These are phyloP conservation scores for Andrographis paniculata DNA, from an alignment of 305 asterid species.

Conservation along the genomic window DNA sequence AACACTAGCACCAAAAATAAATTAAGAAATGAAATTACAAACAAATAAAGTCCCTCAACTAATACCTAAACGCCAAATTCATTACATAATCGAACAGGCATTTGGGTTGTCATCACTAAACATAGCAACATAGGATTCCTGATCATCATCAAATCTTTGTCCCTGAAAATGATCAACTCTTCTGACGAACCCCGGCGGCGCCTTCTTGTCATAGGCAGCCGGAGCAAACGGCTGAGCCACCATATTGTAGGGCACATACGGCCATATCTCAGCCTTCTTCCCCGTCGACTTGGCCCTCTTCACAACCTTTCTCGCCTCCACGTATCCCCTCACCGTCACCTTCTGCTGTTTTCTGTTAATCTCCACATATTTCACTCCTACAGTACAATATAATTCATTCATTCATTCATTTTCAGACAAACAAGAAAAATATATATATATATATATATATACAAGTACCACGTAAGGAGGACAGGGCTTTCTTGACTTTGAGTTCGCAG, in stretches of 20 bases:
- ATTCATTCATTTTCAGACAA: background rate
- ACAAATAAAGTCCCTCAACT: background rate
- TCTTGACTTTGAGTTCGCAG: conserved; percentile 81
- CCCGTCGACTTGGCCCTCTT: conserved; percentile 76
- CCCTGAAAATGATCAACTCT: conserved; percentile 29
- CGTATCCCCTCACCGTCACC: conserved; percentile 62
- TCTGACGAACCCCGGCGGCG: conserved; percentile 77
- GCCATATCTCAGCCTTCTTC: conserved; percentile 84
- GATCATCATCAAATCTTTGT: conserved; percentile 23
- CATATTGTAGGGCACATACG: conserved; percentile 66
- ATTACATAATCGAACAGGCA: conserved; percentile 56
- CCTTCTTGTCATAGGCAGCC: conserved; percentile 69
- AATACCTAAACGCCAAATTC: no score
- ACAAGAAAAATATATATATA: background rate
- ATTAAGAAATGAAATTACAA: no score
- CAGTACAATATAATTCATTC: no score
- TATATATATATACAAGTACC: conserved; percentile 25
- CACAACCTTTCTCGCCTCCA: conserved; percentile 62
- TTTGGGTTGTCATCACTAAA: conserved; percentile 73
- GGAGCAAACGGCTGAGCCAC: conserved; percentile 82
- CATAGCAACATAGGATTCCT: conserved; percentile 48
- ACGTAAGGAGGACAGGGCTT: conserved; percentile 50
- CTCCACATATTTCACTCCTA: conserved; percentile 74
- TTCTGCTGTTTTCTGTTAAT: conserved; percentile 69
- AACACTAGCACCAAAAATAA: no score